phyloP scores from a whole-genome alignment of 495 filamentous ascomycete species.

The Hyaloscypha hepaticicola region DNA sequence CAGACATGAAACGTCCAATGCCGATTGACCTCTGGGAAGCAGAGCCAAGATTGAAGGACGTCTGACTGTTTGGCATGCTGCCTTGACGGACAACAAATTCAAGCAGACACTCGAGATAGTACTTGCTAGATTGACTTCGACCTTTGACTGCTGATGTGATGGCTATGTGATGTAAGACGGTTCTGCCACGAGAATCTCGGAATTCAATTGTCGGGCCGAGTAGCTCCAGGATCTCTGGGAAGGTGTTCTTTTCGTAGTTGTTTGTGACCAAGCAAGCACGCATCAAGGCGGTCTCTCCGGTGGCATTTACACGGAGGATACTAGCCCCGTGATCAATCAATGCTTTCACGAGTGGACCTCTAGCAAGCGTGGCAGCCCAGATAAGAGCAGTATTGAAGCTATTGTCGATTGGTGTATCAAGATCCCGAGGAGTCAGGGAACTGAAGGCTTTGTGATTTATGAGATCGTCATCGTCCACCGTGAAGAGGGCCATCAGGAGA shows the following conservation, averaged over 20 bases:
- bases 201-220: constrained; percentile 90
- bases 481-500: constrained; percentile 83
- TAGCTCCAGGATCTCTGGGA: constrained; percentile 81
- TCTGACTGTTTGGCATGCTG: constrained; percentile 60
- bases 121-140: constrained; percentile 76
- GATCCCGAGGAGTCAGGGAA: constrained; percentile 73
- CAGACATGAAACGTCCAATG: constrained; percentile 86
- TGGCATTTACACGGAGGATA: constrained; percentile 81
- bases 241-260: constrained; percentile 77
- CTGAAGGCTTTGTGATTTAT: constrained; percentile 62
- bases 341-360: constrained; percentile 72
- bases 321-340: constrained; percentile 80
- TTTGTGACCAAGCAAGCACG: constrained; percentile 86
- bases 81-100: constrained; percentile 91
- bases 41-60: constrained; percentile 37
- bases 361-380: constrained; percentile 96
- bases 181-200: constrained; percentile 82
- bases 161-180: constrained; percentile 93
- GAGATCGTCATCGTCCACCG: constrained; percentile 68
- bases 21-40: constrained; percentile 62
- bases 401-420: constrained; percentile 86
- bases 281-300: constrained; percentile 89
- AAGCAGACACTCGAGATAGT: constrained; percentile 89
- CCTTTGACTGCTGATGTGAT: constrained; percentile 92
- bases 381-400: constrained; percentile 87